Conservation (phyloP, 1,139 yeast genomes). For the Lodderomyces theae region DNA sequence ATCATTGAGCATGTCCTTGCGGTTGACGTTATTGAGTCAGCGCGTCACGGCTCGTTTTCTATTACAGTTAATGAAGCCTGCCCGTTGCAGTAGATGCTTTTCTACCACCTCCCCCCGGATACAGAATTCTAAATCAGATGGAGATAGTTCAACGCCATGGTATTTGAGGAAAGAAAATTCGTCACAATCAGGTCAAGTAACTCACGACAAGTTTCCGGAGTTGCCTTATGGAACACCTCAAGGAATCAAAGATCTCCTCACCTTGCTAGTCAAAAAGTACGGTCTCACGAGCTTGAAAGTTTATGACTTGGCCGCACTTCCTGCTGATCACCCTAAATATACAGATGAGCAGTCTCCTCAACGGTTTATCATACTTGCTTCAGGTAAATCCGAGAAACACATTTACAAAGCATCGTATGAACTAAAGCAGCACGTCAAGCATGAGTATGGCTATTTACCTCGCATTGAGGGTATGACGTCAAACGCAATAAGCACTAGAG, state of each 20-base stretch:
- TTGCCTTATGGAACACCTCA: constrained; percentile 60
- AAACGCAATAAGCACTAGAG: constrained; percentile 53
- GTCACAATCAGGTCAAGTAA: constrained; percentile 30
- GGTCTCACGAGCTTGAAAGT: constrained; percentile 63
- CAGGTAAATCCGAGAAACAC: constrained; percentile 80
- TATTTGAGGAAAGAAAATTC: constrained; percentile 54
- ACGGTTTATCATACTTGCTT: constrained; percentile 59
- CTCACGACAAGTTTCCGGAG: constrained; percentile 33
- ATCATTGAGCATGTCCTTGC: background rate
- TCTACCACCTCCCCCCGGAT: background rate
- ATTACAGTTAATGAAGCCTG: too few species aligned
- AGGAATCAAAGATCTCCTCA: constrained; percentile 43
- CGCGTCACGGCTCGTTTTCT: background rate
- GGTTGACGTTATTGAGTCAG: background rate
- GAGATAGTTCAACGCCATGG: constrained; percentile 50
- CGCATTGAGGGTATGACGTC: constrained; percentile 71
- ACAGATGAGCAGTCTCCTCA: constrained; percentile 28
- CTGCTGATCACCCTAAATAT: constrained; percentile 41
- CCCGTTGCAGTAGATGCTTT: background rate
- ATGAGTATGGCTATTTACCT: constrained; percentile 38
- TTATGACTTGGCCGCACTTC: constrained; percentile 45
- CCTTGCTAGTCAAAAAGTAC: constrained; percentile 52
- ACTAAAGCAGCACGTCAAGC: constrained; percentile 41
- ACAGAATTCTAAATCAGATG: background rate
- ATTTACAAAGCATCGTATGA: constrained; percentile 68